Evolutionary conservation across 2,329 filamentous ascomycete genomes (phyloP).

Genomic region (Colletotrichum graminicola): DNA sequence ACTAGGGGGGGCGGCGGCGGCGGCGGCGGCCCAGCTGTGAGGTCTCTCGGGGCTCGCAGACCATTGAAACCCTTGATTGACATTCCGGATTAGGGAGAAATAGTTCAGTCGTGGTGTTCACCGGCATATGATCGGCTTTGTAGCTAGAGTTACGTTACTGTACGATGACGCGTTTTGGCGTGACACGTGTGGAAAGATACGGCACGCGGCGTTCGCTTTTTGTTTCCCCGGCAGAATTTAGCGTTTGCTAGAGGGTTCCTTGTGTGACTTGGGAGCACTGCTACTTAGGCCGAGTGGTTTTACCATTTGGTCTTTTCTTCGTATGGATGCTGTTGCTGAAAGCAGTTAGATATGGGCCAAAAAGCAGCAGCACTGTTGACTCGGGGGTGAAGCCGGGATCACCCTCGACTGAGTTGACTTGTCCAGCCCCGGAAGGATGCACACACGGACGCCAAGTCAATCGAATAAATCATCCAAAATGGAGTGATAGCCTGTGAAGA

Average conservation of each 20-base stretch:
- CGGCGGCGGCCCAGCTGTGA: not conserved
- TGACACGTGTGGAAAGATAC: not conserved
- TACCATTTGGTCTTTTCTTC: no score
- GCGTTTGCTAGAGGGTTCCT: slow-evolving; percentile 25
- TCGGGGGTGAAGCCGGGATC: slow-evolving; percentile 16
- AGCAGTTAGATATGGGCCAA: no score
- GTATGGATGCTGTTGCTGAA: no score
- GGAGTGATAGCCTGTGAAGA: not conserved
- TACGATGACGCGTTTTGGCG: slow-evolving; percentile 19
- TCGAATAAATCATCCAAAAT: slow-evolving; percentile 34
- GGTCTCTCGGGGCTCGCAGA: not conserved
- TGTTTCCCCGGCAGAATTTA: not conserved
- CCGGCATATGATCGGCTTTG: not conserved
- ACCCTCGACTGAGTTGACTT: slow-evolving; percentile 16
- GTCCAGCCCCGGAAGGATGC: slow-evolving; percentile 24
- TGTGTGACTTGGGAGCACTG: not conserved
- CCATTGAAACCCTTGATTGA: slow-evolving; percentile 10
- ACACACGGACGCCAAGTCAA: slow-evolving; percentile 33
- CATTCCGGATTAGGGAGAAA: slow-evolving; percentile 3
- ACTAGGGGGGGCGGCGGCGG: not conserved
- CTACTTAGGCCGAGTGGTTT: no score
- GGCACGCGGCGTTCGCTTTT: not conserved
- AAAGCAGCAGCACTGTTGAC: no score
- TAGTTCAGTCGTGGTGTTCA: slow-evolving; percentile 10
- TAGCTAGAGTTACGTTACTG: no score